These are phyloP conservation scores for Penicillium sp. DNA, from an alignment of 2,329 filamentous ascomycete species.

Conservation along the genomic window DNA sequence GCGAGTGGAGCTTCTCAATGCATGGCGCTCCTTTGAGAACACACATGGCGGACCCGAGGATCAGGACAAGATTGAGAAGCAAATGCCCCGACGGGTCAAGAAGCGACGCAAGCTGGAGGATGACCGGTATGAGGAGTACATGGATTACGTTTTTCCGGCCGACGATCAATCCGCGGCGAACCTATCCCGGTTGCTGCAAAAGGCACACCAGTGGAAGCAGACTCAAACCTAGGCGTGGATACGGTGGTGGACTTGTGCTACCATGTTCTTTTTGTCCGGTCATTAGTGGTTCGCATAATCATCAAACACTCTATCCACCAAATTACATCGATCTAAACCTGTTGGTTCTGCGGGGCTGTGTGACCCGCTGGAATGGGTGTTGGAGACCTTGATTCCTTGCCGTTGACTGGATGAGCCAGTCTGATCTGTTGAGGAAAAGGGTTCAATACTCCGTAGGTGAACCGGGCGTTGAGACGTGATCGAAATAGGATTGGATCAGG, in stretches of 20 bases:
- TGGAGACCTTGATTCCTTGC: too few relatives aligned
- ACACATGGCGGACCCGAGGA: constrained; percentile 72
- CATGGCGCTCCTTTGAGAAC: constrained; percentile 87
- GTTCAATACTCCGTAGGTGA: too few relatives aligned
- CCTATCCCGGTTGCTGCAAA: constrained; percentile 74
- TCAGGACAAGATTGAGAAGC: constrained; percentile 74
- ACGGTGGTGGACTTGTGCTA: background rate
- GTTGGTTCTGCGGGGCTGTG: too few relatives aligned
- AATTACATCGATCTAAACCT: too few relatives aligned
- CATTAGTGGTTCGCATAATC: too few relatives aligned
- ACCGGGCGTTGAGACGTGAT: too few relatives aligned
- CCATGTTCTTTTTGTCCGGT: background rate
- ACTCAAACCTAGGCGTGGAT: constrained; percentile 35
- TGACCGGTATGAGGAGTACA: constrained; percentile 90
- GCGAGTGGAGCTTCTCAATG: constrained; percentile 82
- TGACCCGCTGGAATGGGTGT: too few relatives aligned
- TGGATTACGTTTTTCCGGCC: constrained; percentile 94
- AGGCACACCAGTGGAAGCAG: constrained; percentile 85
- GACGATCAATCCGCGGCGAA: constrained; percentile 84
- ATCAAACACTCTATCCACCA: too few relatives aligned
- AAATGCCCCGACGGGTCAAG: constrained; percentile 92
- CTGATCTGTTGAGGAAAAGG: too few relatives aligned
- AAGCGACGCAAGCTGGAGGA: constrained; percentile 87
- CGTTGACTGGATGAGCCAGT: too few relatives aligned
- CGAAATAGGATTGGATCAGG: too few relatives aligned